Base-by-base conservation (phyloP, 805 yeast genomes). In the Candida bentonensis region DNA sequence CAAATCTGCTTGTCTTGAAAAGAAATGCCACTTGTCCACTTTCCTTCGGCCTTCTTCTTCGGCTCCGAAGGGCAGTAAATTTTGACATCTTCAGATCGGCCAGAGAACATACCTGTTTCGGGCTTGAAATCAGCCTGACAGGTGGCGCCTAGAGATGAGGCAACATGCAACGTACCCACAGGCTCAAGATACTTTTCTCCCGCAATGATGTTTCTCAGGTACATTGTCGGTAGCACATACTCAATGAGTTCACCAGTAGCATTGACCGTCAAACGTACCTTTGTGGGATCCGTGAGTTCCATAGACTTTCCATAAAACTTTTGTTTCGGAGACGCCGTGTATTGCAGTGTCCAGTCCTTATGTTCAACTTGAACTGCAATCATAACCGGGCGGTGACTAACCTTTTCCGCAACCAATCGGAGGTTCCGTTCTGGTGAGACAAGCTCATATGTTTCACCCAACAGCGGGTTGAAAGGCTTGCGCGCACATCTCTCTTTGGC, bases 131-230 rank as follows among this genome's bases (percentile, higher is more conserved):
- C 81, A 17, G 84, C 78, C 2, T 72, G 69, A 0, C 95, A 84
- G 49, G 69, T 74, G 34, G 71, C 68, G 0, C 94, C 94, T n/a
- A 65, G 66, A 2, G 85, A 74, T 2, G 87, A 75, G 40, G 73
- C 71, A 2, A 92, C 69, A 0, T 79, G 75, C 48, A 85, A 68
- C 2, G 77, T 62, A 15, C 84, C 78, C 2, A 72, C 68, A 1
- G 98, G 98, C 58, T 92, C 98, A 13, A 85, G 69, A 60, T 88
- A 92, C 59, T 86, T 82, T 55, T 92, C 98, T 22, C 98, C 97
- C 1, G 96, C 95, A 54, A 92, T 77, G 41, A 92, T 70, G 57
- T 89, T 89, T 54, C 89, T 80, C 53, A 92, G 64, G 53, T 84
- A 70, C 0, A 94, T 78, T 1, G 82, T 77, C 4, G 98, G 96